A percentile compares a stretch with the other conserved stretches of the same genome.
phyloP scores from a whole-genome alignment of 139 green algal species.

The Haematococcus sp. region DNA sequence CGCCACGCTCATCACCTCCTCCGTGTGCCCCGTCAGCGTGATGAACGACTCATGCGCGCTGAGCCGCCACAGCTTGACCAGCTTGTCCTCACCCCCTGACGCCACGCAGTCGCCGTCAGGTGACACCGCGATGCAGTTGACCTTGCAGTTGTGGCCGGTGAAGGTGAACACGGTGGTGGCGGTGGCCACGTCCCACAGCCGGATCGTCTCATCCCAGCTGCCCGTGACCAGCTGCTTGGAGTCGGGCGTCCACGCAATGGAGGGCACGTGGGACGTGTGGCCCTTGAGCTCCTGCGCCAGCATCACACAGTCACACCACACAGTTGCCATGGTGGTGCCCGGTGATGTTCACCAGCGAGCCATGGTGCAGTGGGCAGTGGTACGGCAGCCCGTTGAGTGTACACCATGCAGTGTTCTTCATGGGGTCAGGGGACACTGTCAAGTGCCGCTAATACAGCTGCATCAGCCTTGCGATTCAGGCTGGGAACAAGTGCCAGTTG shows the following conservation, averaged over 20 bases:
- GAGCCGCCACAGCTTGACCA: conserved; percentile 42
- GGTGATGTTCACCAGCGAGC: no score
- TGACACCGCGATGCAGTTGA: conserved; percentile 38
- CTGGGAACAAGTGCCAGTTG: no score
- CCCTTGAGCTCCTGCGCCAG: conserved; percentile 24
- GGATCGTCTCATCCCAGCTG: conserved; percentile 45
- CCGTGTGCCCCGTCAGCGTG: conserved; percentile 30
- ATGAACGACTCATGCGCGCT: conserved; percentile 31
- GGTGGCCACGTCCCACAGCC: conserved; percentile 39
- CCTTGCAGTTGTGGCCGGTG: conserved; percentile 36
- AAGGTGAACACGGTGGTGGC: conserved; percentile 33
- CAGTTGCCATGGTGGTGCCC: no score
- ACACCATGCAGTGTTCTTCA: no score
- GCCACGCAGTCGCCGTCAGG: conserved; percentile 16
- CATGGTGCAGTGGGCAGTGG: no score
- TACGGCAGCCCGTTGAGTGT: no score
- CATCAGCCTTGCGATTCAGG: no score
- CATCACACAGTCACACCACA: no score
- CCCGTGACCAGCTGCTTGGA: conserved; percentile 27
- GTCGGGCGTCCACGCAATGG: conserved; percentile 34
- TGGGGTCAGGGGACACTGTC: no score
- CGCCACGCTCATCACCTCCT: conserved; percentile 32
- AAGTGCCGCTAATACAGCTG: no score
- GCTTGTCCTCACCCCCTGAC: conserved; percentile 26
- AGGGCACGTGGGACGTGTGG: conserved; percentile 39